These are phyloP conservation scores for Candida tropicalis DNA, from an alignment of 1,139 yeast species.

Conservation along the genomic window DNA sequence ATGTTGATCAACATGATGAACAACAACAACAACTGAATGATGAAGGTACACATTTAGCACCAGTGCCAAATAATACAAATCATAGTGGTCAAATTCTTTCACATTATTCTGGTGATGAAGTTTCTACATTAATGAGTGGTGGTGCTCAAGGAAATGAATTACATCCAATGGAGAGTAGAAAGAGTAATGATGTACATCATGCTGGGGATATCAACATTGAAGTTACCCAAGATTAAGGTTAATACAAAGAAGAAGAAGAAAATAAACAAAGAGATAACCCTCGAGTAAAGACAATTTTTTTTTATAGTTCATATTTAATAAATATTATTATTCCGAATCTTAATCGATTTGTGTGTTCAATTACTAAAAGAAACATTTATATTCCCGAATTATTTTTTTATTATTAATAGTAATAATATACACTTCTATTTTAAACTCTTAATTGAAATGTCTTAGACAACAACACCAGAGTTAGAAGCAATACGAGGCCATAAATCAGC, in stretches of 20 bases:
- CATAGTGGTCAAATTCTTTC: constrained; percentile 5
- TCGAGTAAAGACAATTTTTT: background rate
- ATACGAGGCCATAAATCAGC: constrained; percentile 99
- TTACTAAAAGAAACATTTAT: background rate
- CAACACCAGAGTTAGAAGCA: constrained; percentile 99
- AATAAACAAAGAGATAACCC: too few species aligned
- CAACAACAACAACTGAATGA: constrained; percentile 1
- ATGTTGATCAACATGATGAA: constrained; percentile 1
- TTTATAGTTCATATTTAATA: too few species aligned
- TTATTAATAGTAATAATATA: background rate
- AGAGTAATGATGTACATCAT: constrained; percentile 3
- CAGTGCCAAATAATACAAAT: constrained; percentile 1
- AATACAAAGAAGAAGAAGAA: background rate
- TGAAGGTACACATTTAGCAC: background rate
- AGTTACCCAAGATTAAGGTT: constrained; percentile 9
- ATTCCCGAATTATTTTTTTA: background rate
- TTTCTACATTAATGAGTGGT: constrained; percentile 14
- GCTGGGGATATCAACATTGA: constrained; percentile 13
- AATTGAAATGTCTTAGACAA: constrained; percentile 64
- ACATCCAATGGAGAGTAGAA: constrained; percentile 2
- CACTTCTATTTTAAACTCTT: background rate
- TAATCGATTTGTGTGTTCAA: too few species aligned
- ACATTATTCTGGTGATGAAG: constrained; percentile 16
- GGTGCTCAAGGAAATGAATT: constrained; percentile 5
- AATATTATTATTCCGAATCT: too few species aligned